Evolutionary conservation across 768 basidiomycete genomes (phyloP), one percentile per base, ranked within the genome.

Genomic region (Suillus americanus): DNA sequence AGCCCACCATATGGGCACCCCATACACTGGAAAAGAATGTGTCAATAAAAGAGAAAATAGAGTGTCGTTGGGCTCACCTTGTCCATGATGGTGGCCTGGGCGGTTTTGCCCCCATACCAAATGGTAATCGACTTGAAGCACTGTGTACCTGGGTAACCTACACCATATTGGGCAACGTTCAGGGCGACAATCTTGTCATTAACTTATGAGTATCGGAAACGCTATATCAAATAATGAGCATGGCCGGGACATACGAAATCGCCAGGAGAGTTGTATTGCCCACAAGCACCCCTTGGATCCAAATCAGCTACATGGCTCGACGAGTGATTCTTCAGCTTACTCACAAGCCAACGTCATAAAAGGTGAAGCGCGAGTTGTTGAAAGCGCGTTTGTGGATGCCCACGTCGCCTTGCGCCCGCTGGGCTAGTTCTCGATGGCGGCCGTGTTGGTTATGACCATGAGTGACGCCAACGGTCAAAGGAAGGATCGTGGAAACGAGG

Each of bases 61-160:
- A 3, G 13, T 14, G n/a, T 18, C 43, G 3, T n/a, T 2, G 5
- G 14, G 35, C 72, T 65, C 51, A 87, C 89, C 84, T 82, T 74
- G 74, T 93, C 91, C 71, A 80, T 79, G 71, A 93, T 83, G 12
- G 68, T 77, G 0, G 91, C 91, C 0, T 61, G 62, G 3, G 84
- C 72, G 0, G 79, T 80, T 69, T 85, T 83, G 40, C 89, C 90
- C 50, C 80, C 78, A 66, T 78, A 85, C 3, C 71, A 72, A 73
- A 94, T 86, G 5, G 81, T 82, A 68, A 94, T 89, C 18, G 66
- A 64, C 72, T 86, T 79, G 74, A 81, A 82, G 75, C 92, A 94
- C 62, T 89, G 67, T 40, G 84, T 80, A 14, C 88, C 86, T 20
- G 90, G 89, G 72, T 83, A 89, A 2, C 82, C 82, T 35, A 68